Evolutionary conservation across 257 asterid genomes (phyloP).

Genomic region (Misopates orontium): DNA sequence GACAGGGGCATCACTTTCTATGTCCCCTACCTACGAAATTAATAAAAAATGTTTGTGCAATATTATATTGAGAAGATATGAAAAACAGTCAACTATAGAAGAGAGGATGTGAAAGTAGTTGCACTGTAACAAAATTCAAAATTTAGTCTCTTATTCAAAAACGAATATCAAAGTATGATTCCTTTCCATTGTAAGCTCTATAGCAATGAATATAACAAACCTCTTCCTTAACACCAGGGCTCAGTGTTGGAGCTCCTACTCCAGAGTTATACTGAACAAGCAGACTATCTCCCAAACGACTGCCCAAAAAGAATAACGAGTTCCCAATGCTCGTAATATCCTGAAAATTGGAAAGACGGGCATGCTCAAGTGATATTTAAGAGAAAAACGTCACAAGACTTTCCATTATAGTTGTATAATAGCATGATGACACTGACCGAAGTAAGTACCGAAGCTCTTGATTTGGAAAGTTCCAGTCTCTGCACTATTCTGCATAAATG

Average conservation of each 20-base stretch:
- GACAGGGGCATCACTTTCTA: constrained; percentile 74
- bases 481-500: constrained; percentile 75
- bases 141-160: constrained; percentile 16
- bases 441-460: constrained; percentile 96
- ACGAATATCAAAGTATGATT: constrained; percentile 5
- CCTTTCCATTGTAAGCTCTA: constrained; percentile 21
- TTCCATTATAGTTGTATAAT: constrained; percentile 16
- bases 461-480: constrained; percentile 88
- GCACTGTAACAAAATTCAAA: constrained; percentile 17
- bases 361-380: constrained; percentile 21
- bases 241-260: constrained; percentile 54
- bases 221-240: constrained; percentile 88
- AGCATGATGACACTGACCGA: constrained; percentile 63
- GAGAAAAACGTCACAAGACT: constrained; percentile 1
- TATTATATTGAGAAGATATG: constrained; percentile 17
- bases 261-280: constrained; percentile 90
- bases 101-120: constrained; percentile 9
- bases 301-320: constrained; percentile 87
- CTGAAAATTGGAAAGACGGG: constrained; percentile 38
- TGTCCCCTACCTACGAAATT: constrained; percentile 76
- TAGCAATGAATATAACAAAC: constrained; percentile 42
- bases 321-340: constrained; percentile 85
- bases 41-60: constrained; percentile 24
- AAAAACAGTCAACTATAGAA: neutral
- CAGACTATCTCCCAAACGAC: constrained; percentile 96